Conservation (phyloP, 257 asterid genomes). For the Solanum medicagineum region DNA sequence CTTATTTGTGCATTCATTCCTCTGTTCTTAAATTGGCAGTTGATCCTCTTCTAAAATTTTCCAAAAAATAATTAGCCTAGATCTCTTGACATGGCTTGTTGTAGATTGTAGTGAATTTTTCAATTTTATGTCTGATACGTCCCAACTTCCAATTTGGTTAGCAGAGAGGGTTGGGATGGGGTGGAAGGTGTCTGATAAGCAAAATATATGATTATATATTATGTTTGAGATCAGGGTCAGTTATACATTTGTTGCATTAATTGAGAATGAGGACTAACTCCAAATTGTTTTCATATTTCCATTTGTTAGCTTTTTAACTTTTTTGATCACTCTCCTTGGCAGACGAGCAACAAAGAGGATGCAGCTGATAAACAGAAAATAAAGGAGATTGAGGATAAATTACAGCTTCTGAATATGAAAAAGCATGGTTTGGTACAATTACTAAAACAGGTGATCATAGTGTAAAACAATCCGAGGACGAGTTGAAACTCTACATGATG, state of each 20-base stretch:
- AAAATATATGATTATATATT: background rate
- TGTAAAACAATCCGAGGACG: background rate
- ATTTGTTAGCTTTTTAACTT: background rate
- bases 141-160: background rate
- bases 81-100: background rate
- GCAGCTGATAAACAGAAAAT: constrained; percentile 44
- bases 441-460: constrained; percentile 56
- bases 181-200: background rate
- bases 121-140: background rate
- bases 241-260: background rate
- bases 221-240: background rate
- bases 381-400: constrained; percentile 66
- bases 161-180: background rate
- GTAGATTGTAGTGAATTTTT: background rate
- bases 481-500: background rate
- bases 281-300: background rate
- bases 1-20: background rate
- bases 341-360: constrained; percentile 39
- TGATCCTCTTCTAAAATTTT: background rate
- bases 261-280: background rate
- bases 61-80: background rate
- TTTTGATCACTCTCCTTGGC: constrained; percentile 3
- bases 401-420: constrained; percentile 57
- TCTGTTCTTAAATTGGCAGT: background rate
- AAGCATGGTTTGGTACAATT: constrained; percentile 79